Evolutionary conservation across 495 filamentous ascomycete species (phyloP), one percentile per base, ranked within the genome.

Genomic region (Aspergillus nidulans): DNA sequence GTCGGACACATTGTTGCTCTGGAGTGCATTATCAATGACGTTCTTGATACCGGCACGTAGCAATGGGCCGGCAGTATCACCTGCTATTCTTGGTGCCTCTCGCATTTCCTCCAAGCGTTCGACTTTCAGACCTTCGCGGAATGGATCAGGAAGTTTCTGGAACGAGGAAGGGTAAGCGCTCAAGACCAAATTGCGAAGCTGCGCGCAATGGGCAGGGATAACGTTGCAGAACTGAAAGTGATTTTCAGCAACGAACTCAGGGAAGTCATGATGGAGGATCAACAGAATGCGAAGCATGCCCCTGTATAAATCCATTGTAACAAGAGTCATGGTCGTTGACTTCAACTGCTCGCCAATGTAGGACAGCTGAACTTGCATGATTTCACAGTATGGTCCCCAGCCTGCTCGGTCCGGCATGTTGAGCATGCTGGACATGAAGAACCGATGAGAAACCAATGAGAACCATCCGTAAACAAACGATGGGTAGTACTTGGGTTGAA

Each of bases 211-310:
- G 20, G 81, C 78, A 1, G 95, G 91, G 47, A 97, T 89, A 60
- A 83, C 83, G 65, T 90, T 87, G 78, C 88, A 91, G 41, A 99
- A 82, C 53, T 85, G 83, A 58, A 87, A 85, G 59, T 95, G 88
- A 65, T 94, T 88, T 59, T 92, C 88, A 24, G 87, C 86, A 39
- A 97, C 77, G 67, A 96, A 97, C 52, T 95, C 91, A 0, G 91
- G 89, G 70, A 89, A 97, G 66, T 99, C 94, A 59, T 97, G 94
- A 53, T 95, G 87, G 44, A 99, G 75, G 32, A 97, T 80, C 18
- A 94, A 73, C 56, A 97, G 69, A 52, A 95, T 80, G 59, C 94
- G 88, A 23, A 96, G 77, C 7, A 88, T 81, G 2, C 86, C 90
- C 59, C 89, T 85, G 67, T 97, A 97, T 42, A 94, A 80, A 45